These are phyloP conservation scores for Lyophyllum atratum DNA, from an alignment of 768 basidiomycete species.

Conservation along the genomic window DNA sequence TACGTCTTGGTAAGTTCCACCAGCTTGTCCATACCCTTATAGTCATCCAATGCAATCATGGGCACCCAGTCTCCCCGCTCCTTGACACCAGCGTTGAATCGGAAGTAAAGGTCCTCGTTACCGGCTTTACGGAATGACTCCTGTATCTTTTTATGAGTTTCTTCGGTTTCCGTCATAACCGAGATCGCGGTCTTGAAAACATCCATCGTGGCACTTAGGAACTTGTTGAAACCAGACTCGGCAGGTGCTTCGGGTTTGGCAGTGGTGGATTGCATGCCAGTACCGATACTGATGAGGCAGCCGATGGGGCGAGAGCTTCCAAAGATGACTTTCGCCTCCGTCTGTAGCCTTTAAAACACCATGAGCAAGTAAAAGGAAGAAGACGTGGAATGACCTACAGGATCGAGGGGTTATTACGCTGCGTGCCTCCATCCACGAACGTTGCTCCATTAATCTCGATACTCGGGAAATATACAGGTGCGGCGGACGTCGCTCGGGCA, in stretches of 20 bases:
- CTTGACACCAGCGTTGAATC: constrained; percentile 14
- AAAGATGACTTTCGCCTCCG: constrained; percentile 22
- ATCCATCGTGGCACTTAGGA: too few species aligned
- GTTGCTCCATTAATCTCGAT: constrained; percentile 27
- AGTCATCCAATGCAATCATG: constrained; percentile 11
- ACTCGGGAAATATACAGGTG: constrained; percentile 30
- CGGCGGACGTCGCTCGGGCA: constrained; percentile 36
- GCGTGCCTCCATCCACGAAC: constrained; percentile 33
- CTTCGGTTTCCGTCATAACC: constrained; percentile 11
- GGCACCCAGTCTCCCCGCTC: constrained; percentile 11
- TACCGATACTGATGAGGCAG: constrained; percentile 13
- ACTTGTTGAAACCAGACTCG: background rate
- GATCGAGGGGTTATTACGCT: constrained; percentile 32
- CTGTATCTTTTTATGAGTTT: constrained; percentile 5
- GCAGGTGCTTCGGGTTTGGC: background rate
- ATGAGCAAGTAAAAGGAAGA: background rate
- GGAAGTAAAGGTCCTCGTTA: constrained; percentile 10
- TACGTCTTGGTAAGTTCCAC: constrained; percentile 8
- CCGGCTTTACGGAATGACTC: constrained; percentile 9
- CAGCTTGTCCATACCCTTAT: constrained; percentile 9
- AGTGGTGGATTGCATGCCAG: constrained; percentile 13
- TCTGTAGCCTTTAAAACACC: constrained; percentile 24
- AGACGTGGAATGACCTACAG: constrained; percentile 14
- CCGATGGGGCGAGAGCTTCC: constrained; percentile 10
- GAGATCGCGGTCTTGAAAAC: constrained; percentile 2